Percentiles rank a stretch among this genome's conserved stretches.
Conservation (phyloP, 768 basidiomycete species). For the Collybia sp. region DNA sequence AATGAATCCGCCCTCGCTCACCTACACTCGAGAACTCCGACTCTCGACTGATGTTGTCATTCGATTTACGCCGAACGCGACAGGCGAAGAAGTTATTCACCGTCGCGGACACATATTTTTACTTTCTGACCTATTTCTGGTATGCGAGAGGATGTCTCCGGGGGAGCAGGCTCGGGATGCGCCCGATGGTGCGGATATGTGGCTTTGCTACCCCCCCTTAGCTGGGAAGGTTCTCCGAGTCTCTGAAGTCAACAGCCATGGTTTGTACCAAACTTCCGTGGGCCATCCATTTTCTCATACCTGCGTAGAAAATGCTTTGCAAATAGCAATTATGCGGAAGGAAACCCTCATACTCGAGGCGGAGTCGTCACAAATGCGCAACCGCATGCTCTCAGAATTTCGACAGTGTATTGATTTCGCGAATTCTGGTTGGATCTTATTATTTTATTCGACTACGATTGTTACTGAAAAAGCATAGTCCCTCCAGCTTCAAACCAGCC, state of each 20-base stretch:
- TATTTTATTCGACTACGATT: not conserved
- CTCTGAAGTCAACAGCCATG: conserved; percentile 53
- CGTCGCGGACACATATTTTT: conserved; percentile 79
- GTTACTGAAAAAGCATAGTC: conserved; percentile 28
- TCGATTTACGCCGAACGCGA: conserved; percentile 71
- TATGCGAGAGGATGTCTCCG: conserved; percentile 80
- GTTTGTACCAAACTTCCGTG: conserved; percentile 29
- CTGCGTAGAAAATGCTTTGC: conserved; percentile 59
- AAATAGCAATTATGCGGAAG: conserved; percentile 83
- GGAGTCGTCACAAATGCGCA: conserved; percentile 51
- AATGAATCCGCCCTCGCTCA: conserved; percentile 75
- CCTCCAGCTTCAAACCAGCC: conserved; percentile 57
- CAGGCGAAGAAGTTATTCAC: conserved; percentile 73
- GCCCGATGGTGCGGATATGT: conserved; percentile 74
- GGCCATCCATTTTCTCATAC: too few relatives aligned
- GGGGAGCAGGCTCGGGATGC: conserved; percentile 51
- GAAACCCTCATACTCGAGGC: conserved; percentile 71
- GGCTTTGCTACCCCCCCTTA: conserved; percentile 90
- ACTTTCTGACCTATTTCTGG: conserved; percentile 87
- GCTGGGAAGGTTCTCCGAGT: conserved; percentile 90
- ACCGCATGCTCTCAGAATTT: conserved; percentile 66
- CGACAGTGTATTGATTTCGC: conserved; percentile 85
- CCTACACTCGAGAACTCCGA: conserved; percentile 75
- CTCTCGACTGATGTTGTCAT: conserved; percentile 68
- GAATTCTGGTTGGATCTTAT: conserved; percentile 51